Conservation (phyloP, 2,329 filamentous ascomycete species). For the Phialophora expanda region DNA sequence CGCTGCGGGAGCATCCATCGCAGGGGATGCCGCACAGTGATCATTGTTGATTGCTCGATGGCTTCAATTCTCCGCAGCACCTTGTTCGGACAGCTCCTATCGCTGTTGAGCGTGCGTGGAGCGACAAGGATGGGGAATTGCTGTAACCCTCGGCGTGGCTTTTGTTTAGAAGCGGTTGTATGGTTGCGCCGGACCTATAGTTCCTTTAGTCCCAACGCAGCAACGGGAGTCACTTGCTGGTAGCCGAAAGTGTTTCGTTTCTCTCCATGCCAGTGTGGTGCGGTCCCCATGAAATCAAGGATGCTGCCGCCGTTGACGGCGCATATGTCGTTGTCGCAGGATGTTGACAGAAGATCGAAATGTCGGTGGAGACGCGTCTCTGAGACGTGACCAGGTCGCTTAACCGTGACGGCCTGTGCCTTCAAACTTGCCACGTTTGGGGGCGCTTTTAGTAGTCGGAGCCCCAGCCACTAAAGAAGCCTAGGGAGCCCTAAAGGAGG, state of each 20-base stretch:
- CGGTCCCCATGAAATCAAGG: not conserved
- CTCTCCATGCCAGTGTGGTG: not conserved
- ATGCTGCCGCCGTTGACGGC: not conserved
- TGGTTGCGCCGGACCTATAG: conserved; percentile 3
- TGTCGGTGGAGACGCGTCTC: conserved; percentile 11
- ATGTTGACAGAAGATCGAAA: conserved; percentile 11
- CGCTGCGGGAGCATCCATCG: conserved; percentile 6
- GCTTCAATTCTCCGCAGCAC: conserved; percentile 5
- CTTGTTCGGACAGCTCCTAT: not conserved
- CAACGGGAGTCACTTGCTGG: not conserved
- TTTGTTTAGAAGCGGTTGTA: not conserved
- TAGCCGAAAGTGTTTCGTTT: conserved; percentile 5
- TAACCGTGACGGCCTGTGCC: conserved; percentile 14
- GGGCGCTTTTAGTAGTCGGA: not conserved
- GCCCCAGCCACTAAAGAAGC: conserved; percentile 9
- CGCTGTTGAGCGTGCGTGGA: not conserved
- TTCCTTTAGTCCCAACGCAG: not conserved
- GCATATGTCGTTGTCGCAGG: conserved; percentile 1
- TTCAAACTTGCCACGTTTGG: conserved; percentile 6
- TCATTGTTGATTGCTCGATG: conserved; percentile 4
- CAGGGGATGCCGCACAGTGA: conserved; percentile 20
- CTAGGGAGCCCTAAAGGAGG: not conserved
- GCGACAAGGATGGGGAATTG: not conserved
- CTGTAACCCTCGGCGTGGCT: conserved; percentile 6
- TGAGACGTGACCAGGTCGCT: conserved; percentile 13